Evolutionary conservation across 1,284 basidiomycete species (phyloP), one percentile per base, ranked within the genome.

Genomic region (Cryptococcus sp.): DNA sequence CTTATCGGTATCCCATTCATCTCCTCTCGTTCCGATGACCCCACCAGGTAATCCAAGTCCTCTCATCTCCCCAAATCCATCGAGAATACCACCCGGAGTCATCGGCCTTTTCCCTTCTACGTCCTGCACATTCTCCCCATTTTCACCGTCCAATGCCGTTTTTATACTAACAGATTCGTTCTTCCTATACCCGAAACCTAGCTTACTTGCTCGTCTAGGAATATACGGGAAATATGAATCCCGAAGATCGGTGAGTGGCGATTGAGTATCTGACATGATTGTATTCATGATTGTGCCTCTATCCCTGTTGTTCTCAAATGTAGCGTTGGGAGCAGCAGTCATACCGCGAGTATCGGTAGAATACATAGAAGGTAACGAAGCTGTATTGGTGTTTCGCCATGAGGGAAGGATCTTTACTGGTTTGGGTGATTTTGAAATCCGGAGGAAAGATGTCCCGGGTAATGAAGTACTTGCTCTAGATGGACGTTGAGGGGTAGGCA

Each of bases 1-100:
- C n/a, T 41, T n/a, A 10, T n/a, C 38, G 37, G 8, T 30, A 32
- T 4, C 35, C 31, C 45, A 41, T 10, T 47, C 51, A 36, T 7
- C 15, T 32, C 42, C 31, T 11, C 23, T n/a, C 34, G 34, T 41
- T 41, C 38, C 38, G 10, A 10, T n/a, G 10, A 10, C 38, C 38
- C n/a, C 38, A 10, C 38, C n/a, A 10, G 10, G 38, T 41, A 10
- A n/a, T 41, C 5, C 8, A 15, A 5, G 43, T 34, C 4, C 30
- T 30, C 23, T 30, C 53, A 41, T 48, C 23, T 14, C 37, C n/a
- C 23, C 7, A 44, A 47, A 50, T 14, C 46, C 56, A 41, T 56
- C 55, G 8, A 56, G 41, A 10, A 56, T 56, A 34, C 50, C 49
- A 8, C 55, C 45, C 5, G 45, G 38, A 11, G 48, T 56, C n/a